Evolutionary conservation across 2,329 filamentous ascomycete genomes (phyloP), one percentile per base, ranked within the genome.

Genomic region (Claviceps sp.): DNA sequence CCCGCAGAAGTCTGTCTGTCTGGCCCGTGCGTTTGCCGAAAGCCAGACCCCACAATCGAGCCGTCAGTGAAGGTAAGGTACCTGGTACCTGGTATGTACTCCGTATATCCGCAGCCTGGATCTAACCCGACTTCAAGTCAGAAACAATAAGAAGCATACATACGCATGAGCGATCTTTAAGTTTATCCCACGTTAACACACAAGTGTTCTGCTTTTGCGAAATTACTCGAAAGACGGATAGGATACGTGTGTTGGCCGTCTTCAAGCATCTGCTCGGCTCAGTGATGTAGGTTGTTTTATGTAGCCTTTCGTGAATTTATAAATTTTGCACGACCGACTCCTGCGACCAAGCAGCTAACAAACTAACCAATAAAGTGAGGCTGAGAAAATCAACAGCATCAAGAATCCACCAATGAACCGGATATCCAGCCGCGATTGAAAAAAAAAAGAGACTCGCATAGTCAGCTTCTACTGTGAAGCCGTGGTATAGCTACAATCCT

Each of bases 371-470:
- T 20, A 16, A 26, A 20, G 20, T 16, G 14, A 47, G 2, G 24
- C 46, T 16, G n/a, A 49, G 47, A 46, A 44, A 26, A 46, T 95
- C 95, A 70, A 88, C 59, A 77, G 78, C 52, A 37, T 37, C 88
- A 84, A 55, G 88, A 95, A 63, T 88, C 93, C 68, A 93, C 95
- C 56, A 76, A 48, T 48, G 18, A 48, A 45, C 40, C 37, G 38
- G 42, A n/a, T 30, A 30, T 47, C 47, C 11, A 38, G 38, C 50
- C 18, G 26, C 3, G 22, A 11, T 37, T 16, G 37, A n/a, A 22
- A 11, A 34, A 30, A 34, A 34, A 44, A 40, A 34, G 42, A 34
- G 45, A 18, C 18, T 48, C 38, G 30, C 20, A 37, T 37, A 42
- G 26, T 22, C 47, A 30, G 37, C 20, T 16, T 37, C 43, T 46